Conservation (phyloP, 1,284 basidiomycete genomes). For the Melampsora americana region DNA sequence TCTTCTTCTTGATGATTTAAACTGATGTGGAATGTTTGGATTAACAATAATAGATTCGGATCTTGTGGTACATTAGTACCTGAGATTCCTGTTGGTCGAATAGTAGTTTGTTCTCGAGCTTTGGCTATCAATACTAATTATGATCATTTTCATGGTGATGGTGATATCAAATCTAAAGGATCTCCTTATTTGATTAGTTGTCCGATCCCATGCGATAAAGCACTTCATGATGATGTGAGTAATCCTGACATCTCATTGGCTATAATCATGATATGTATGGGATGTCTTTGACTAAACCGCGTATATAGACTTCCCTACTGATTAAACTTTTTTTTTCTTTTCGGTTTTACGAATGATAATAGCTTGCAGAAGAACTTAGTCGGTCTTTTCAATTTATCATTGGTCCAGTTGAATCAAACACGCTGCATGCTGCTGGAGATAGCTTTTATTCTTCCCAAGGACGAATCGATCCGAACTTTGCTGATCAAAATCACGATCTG, state of each 20-base stretch:
- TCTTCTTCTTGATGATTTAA: background rate
- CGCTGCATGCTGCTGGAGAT: constrained; percentile 22
- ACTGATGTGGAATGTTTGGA: background rate
- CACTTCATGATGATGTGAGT: constrained; percentile 19
- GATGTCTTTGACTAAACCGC: background rate
- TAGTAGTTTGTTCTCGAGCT: constrained; percentile 31
- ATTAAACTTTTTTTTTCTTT: background rate
- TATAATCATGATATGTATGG: too few relatives aligned
- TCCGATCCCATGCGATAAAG: constrained; percentile 21
- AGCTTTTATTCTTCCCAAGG: constrained; percentile 32
- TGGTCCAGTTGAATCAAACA: constrained; percentile 12
- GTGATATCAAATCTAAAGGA: background rate
- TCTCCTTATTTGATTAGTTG: constrained; percentile 25
- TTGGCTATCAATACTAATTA: constrained; percentile 40
- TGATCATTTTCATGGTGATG: constrained; percentile 16
- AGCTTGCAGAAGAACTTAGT: constrained; percentile 1
- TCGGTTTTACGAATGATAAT: background rate
- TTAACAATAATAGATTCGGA: constrained; percentile 11
- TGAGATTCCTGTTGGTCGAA: constrained; percentile 34
- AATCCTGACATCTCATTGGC: too few relatives aligned
- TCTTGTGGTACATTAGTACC: constrained; percentile 37
- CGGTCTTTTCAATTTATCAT: background rate
- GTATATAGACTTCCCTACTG: background rate
- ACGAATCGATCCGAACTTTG: constrained; percentile 28
- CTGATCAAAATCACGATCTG: constrained; percentile 17